phyloP scores from a whole-genome alignment of 176 grass and related monocot genomes.

The Hordeum vulgare region MorexV3_pseudomolecules_assembly NC_058523.1:437832603-437833102 shows the following conservation, averaged over 20 bases:
- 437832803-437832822: conserved; percentile 34
- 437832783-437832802: conserved; percentile 54
- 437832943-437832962: conserved; percentile 14
- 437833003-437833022: conserved; percentile 94
- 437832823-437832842: conserved; percentile 45
- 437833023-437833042: conserved; percentile 93
- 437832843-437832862: conserved; percentile 13
- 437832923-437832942: neutral
- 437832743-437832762: conserved; percentile 45
- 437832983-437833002: conserved; percentile 95
- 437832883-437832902: neutral
- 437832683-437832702: neutral
- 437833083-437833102: conserved; percentile 17
- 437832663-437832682: conserved; percentile 1
- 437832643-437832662: conserved; percentile 30
- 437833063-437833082: conserved; percentile 33
- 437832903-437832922: neutral
- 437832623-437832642: conserved; percentile 1
- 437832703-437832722: conserved; percentile 34
- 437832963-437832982: conserved; percentile 85
- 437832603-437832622: neutral
- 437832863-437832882: neutral
- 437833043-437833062: conserved; percentile 80
- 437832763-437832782: conserved; percentile 52
- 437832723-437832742: neutral